Evolutionary conservation across 495 filamentous ascomycete genomes (phyloP).

Genomic region (Chaetomium tenue): DNA sequence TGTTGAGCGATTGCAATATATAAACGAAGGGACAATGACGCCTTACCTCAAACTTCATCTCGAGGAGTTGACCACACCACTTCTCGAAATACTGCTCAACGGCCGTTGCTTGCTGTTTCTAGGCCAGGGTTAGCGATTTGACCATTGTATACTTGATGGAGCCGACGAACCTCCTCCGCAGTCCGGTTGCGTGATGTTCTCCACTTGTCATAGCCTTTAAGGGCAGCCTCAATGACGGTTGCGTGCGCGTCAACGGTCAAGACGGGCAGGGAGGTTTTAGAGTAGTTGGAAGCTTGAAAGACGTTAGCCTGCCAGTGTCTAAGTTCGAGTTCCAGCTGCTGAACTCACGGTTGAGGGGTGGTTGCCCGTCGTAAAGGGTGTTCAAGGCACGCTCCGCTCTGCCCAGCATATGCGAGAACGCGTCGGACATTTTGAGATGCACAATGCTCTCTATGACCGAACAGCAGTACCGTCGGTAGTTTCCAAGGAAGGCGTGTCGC

Average conservation of each 20-base stretch:
- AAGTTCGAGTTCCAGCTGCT: not conserved
- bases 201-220: conserved; percentile 90
- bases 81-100: conserved; percentile 69
- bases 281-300: conserved; percentile 63
- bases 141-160: not conserved
- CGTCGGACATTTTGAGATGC: conserved; percentile 73
- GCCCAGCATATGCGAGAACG: conserved; percentile 77
- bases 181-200: conserved; percentile 52
- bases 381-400: conserved; percentile 71
- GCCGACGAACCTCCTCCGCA: conserved; percentile 53
- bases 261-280: conserved; percentile 72
- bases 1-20: conserved; percentile 1
- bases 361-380: conserved; percentile 68
- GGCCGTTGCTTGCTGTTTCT: conserved; percentile 60
- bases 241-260: conserved; percentile 85
- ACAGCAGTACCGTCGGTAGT: conserved; percentile 86
- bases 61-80: conserved; percentile 76
- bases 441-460: conserved; percentile 83
- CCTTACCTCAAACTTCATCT: conserved; percentile 68
- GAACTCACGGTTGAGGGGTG: conserved; percentile 64
- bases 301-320: conserved; percentile 34
- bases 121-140: conserved; percentile 17
- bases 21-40: not conserved
- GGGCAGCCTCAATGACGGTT: conserved; percentile 82
- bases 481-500: conserved; percentile 93